Base-by-base conservation (phyloP, 495 filamentous ascomycete genomes). In the Penicillium ucsense region DNA sequence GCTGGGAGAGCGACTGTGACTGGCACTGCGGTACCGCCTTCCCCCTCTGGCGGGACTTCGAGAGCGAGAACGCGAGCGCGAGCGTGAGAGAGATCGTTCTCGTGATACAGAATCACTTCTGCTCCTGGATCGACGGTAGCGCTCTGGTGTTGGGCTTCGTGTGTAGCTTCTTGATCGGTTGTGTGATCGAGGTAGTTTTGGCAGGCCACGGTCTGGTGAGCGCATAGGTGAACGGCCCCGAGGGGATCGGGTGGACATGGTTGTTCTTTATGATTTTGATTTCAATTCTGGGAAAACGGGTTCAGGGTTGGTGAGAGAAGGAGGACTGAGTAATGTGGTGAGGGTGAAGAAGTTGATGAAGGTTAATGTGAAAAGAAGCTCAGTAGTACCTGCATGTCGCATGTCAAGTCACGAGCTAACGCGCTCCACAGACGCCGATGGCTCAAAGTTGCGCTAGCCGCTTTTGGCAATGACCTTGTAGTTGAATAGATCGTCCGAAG, bases 1-100 rank as follows among this genome's bases (percentile, higher is more conserved):
- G 47, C 65, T 75, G n/a, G 56, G 66, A 38, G 71, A 74, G 32
- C 75, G 70, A 35, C 68, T 73, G 56, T 73, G 74, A 52, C 68
- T 75, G 35, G 68, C 62, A 39, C 64, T 66, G 50, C 66, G 60
- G 36, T 66, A 64, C 9, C 63, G 54, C 36, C 70, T 66, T 41
- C 51, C 54, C 43, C 58, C 62, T 54, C 65, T 53, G 44, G 63
- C 72, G 46, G 56, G 62, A 51, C 68, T 75, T 51, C 72, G 63
- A 37, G 72, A 66, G 6, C 50, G 39, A 29, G 41, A 47, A 3
- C 20, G 20, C 20, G 20, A 20, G 20, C 20, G 20, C 20, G 20
- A 20, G 20, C 38, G 38, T 6, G 9, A n/a, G 5, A 8, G 38
- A 11, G 46, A 48, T 39, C 54, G 54, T 36, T 62, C 67, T 38